These are phyloP conservation scores for Debaryomyces fabryi DNA, from an alignment of 1,139 yeast species.

Conservation along the genomic window DNA sequence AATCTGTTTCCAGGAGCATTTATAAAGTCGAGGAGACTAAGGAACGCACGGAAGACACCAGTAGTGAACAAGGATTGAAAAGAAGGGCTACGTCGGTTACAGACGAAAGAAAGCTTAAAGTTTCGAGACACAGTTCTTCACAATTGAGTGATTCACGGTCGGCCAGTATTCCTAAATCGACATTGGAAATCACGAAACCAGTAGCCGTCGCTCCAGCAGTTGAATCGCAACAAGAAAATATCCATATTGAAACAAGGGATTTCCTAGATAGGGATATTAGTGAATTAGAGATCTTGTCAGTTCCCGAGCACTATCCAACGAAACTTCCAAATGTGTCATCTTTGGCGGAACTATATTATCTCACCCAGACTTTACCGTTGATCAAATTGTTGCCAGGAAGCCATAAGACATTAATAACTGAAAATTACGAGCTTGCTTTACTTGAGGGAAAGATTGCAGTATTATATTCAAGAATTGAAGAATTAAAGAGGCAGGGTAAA, in stretches of 20 bases:
- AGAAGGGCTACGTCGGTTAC: conserved; percentile 5
- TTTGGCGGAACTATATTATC: conserved; percentile 80
- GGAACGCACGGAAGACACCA: background rate
- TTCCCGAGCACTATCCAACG: conserved; percentile 50
- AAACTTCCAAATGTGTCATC: conserved; percentile 56
- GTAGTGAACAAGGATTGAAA: background rate
- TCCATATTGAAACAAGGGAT: conserved; percentile 24
- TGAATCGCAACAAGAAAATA: conserved; percentile 23
- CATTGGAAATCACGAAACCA: background rate
- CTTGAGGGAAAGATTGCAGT: conserved; percentile 94
- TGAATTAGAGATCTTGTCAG: conserved; percentile 40
- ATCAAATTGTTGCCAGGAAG: conserved; percentile 81
- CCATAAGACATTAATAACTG: conserved; percentile 84
- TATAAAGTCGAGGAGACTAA: background rate
- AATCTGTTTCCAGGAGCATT: conserved; percentile 1
- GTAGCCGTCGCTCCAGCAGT: conserved; percentile 15
- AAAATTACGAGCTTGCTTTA: conserved; percentile 79
- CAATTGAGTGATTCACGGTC: background rate
- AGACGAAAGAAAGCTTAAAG: conserved; percentile 3
- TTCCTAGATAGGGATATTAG: conserved; percentile 31
- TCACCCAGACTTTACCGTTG: conserved; percentile 85
- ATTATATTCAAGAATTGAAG: conserved; percentile 90
- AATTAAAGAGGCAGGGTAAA: conserved; percentile 78
- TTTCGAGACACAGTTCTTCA: background rate
- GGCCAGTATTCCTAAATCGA: conserved; percentile 1